Evolutionary conservation across 2,329 filamentous ascomycete species (phyloP).

Genomic region (Beauveria rudraprayagi): DNA sequence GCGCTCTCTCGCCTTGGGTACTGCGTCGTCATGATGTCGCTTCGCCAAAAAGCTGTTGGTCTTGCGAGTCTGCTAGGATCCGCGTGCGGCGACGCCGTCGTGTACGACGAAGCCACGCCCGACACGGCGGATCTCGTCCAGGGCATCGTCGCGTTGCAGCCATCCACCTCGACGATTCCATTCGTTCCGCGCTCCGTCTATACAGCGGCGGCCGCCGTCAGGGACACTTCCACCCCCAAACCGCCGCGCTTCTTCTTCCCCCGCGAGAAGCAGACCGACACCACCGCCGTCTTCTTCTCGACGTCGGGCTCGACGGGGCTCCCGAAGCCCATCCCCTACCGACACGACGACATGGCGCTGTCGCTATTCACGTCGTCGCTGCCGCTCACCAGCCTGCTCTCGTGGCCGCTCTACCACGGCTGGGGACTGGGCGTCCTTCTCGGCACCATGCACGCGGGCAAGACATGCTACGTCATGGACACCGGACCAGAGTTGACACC

Average conservation of each 20-base stretch:
- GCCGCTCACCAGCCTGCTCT: not conserved
- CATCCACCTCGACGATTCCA: not conserved
- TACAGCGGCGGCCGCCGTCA: not conserved
- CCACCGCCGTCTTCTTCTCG: not conserved
- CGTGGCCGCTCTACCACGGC: conserved; percentile 6
- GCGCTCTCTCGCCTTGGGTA: conserved; percentile 48
- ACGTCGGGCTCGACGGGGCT: conserved; percentile 7
- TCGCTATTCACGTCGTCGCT: not conserved
- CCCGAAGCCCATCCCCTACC: conserved; percentile 1
- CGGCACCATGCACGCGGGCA: not conserved
- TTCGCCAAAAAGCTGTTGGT: conserved; percentile 25
- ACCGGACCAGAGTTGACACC: not conserved
- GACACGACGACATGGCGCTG: not conserved
- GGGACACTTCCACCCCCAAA: not conserved
- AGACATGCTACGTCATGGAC: not conserved
- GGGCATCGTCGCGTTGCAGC: not conserved
- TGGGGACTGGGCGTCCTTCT: not conserved
- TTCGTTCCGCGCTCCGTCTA: not conserved
- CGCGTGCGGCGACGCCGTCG: conserved; percentile 19
- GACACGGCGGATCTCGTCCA: not conserved
- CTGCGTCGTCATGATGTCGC: conserved; percentile 33
- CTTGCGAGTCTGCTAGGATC: conserved; percentile 22
- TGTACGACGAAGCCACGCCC: conserved; percentile 15
- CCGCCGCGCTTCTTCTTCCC: not conserved
- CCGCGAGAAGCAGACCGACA: not conserved